phyloP scores from a whole-genome alignment of 2,329 filamentous ascomycete genomes.

The Bipolaris sorokiniana region DNA sequence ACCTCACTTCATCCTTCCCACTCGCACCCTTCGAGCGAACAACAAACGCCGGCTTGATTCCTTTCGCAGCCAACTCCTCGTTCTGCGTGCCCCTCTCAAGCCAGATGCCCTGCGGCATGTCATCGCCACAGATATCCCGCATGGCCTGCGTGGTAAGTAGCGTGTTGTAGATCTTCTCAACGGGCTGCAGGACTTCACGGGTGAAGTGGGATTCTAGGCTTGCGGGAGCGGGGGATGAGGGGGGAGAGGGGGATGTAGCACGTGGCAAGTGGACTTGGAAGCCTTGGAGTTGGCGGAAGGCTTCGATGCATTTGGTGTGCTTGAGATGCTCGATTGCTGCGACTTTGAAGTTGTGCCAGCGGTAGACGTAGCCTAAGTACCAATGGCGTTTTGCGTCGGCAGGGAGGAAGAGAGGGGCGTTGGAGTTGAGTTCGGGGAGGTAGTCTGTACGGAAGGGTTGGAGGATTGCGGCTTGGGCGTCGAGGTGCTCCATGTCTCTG shows the following conservation, averaged over 20 bases:
- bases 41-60: slow-evolving; percentile 17
- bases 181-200: slow-evolving; percentile 13
- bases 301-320: not conserved
- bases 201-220: slow-evolving; percentile 15
- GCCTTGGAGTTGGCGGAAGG: slow-evolving; percentile 14
- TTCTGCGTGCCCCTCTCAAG: slow-evolving; percentile 7
- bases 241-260: too few relatives aligned
- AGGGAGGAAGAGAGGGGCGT: slow-evolving; percentile 15
- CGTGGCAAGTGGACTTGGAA: slow-evolving; percentile 6
- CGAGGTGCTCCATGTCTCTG: not conserved
- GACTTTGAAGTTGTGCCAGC: slow-evolving; percentile 16
- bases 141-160: slow-evolving; percentile 8
- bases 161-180: slow-evolving; percentile 7
- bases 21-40: slow-evolving; percentile 9
- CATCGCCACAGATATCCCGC: not conserved
- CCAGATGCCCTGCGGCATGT: slow-evolving; percentile 1
- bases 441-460: not conserved
- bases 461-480: slow-evolving; percentile 1
- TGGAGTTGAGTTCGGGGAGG: not conserved
- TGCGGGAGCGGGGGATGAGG: not conserved
- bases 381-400: slow-evolving; percentile 15
- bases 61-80: not conserved
- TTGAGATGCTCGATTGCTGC: slow-evolving; percentile 9
- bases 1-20: slow-evolving; percentile 6
- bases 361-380: slow-evolving; percentile 26